A percentile compares a stretch with the other conserved stretches of the same genome.
Evolutionary conservation across 768 basidiomycete genomes (phyloP).

Genomic region (Lyophyllum decastes): DNA sequence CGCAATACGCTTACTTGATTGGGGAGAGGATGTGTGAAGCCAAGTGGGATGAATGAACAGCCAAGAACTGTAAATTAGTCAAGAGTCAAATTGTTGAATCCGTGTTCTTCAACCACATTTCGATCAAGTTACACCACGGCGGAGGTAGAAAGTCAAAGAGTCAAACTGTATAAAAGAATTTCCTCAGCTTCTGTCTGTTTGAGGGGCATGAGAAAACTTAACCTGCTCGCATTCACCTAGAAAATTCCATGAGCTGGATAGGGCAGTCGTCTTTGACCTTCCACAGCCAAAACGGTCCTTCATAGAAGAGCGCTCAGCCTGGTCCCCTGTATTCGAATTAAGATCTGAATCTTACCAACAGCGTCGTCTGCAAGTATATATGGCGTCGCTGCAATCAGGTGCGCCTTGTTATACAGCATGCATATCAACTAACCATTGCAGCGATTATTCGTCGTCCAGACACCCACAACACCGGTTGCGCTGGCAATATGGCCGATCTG

Average conservation of each 20-base stretch:
- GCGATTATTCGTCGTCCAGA: slow-evolving; percentile 67
- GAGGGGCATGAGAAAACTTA: background rate
- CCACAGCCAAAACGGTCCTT: slow-evolving; percentile 78
- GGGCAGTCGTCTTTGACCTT: slow-evolving; percentile 47
- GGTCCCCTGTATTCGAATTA: background rate
- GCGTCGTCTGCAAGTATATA: slow-evolving; percentile 52
- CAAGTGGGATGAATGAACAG: background rate
- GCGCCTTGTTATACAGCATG: background rate
- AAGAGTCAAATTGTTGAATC: too few relatives aligned
- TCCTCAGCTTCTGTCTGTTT: too few relatives aligned
- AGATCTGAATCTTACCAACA: slow-evolving; percentile 45
- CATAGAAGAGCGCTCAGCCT: background rate
- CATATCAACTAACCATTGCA: slow-evolving; percentile 42
- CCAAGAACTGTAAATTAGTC: background rate
- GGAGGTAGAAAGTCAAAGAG: too few relatives aligned
- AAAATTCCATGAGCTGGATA: slow-evolving; percentile 34
- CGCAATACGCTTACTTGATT: slow-evolving; percentile 28
- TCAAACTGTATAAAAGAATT: too few relatives aligned
- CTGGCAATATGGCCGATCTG: slow-evolving; percentile 69
- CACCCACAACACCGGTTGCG: slow-evolving; percentile 65
- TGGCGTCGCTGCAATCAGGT: background rate
- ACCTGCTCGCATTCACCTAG: background rate
- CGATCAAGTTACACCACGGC: too few relatives aligned
- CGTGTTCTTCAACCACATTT: too few relatives aligned
- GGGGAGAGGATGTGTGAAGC: background rate